Evolutionary conservation across 2,329 filamentous ascomycete genomes (phyloP), one percentile per base, ranked within the genome.

Genomic region (Venturia nashicola): DNA sequence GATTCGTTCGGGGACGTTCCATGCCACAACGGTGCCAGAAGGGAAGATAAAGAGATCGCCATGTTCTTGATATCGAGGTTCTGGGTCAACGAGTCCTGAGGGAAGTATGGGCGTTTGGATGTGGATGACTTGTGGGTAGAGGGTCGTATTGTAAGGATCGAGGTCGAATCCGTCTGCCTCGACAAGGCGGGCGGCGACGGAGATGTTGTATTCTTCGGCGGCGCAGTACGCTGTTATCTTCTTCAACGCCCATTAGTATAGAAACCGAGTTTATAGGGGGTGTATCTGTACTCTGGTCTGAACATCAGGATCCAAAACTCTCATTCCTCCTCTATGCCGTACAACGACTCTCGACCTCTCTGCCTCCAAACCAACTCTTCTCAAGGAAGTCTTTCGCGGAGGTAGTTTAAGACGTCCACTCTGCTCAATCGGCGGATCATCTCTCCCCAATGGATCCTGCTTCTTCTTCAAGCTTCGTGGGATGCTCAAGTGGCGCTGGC

Each of bases 31-130:
- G 14, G 92, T 96, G 12, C 94, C 94, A 0, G 92, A 96, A 9
- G 93, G 91, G 68, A 99, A 99, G 64, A 99, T 87, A 72, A 97
- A 97, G 61, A 97, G 85, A 76, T 99, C 94, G 79, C 63, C 77
- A 79, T 74, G 61, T 78, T 74, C 67, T 78, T 78, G 36, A 59
- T 67, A 84, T 67, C 79, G 78, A 59, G 80, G 77, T 68, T 86
- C 83, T 14, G 81, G 59, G 63, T 75, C 71, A 65, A 74, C 72
- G 3, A 40, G 34, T 8, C 32, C 43, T 11, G 63, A 69, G 59
- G 76, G 76, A 0, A 57, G 27, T n/a, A 59, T 66, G 9, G 73
- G 73, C 8, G 76, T 77, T 64, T 78, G 78, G 16, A 87, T 75
- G 69, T 88, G 86, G 43, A 88, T 78, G 42, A 88, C 85, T 69